Evolutionary conservation across 2,329 filamentous ascomycete genomes (phyloP).

Genomic region (Cladosporium sp.): DNA sequence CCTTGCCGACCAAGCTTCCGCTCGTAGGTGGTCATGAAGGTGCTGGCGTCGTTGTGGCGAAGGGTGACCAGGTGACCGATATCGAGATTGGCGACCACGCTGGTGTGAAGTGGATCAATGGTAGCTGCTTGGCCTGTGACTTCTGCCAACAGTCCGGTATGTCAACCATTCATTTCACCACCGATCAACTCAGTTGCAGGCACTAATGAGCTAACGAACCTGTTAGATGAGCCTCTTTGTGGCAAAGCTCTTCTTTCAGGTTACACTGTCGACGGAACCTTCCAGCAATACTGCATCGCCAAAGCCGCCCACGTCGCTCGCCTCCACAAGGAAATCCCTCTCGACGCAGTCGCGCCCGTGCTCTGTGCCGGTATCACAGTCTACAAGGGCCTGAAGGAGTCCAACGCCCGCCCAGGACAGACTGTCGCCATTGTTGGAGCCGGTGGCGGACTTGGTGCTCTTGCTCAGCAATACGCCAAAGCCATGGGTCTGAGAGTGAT

Average conservation of each 20-base stretch:
- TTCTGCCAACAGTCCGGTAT: conserved; percentile 81
- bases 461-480: conserved; percentile 82
- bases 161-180: conserved; percentile 50
- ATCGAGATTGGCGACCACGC: conserved; percentile 78
- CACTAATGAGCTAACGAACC: background rate
- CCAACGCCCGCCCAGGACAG: conserved; percentile 68
- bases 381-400: conserved; percentile 89
- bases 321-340: conserved; percentile 70
- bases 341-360: conserved; percentile 75
- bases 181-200: background rate
- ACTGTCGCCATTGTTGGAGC: conserved; percentile 81
- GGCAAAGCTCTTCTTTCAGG: conserved; percentile 70
- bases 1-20: conserved; percentile 73
- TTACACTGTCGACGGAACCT: conserved; percentile 87
- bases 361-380: conserved; percentile 84
- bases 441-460: conserved; percentile 73
- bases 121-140: conserved; percentile 74
- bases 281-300: conserved; percentile 87
- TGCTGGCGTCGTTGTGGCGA: conserved; percentile 77
- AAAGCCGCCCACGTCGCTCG: conserved; percentile 82
- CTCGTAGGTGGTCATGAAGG: conserved; percentile 77
- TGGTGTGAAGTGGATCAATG: conserved; percentile 90
- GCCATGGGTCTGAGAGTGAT: conserved; percentile 82
- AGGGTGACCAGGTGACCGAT: conserved; percentile 71
- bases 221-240: conserved; percentile 76